Evolutionary conservation across 495 filamentous ascomycete genomes (phyloP), one percentile per base, ranked within the genome.

Genomic region (Annulohypoxylon bovei): DNA sequence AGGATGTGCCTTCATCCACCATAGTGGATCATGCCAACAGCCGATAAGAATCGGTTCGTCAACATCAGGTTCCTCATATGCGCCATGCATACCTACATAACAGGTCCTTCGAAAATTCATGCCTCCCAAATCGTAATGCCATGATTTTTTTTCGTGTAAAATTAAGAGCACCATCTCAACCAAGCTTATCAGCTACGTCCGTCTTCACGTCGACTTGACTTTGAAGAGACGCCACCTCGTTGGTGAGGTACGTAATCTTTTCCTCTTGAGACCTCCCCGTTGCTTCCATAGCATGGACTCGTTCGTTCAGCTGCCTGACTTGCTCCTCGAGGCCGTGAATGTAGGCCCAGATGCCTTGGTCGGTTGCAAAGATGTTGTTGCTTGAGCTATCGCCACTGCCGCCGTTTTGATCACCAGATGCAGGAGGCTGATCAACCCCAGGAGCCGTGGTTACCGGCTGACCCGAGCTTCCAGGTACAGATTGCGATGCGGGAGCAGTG

Each of bases 301-400:
- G 79, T 28, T 81, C 81, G 30, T 70, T 30, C 49, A 82, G 66
- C 53, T 79, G 74, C 55, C 83, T 81, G 11, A 86, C 73, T 68
- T 79, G 78, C 2, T 82, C 82, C 39, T 87, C 84, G 11, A 87
- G 76, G n/a, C 75, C 78, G 37, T 85, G 83, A 47, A 86, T 79
- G 68, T 86, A 86, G 4, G 79, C 65, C 82, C 80, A 85, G 8
- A 87, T 64, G 16, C 77, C 77, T 47, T 79, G 77, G 28, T 86
- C 84, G 6, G 76, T 73, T 18, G 79, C 75, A 54, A 83, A 83
- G 14, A 84, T 72, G 54, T 81, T 84, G 64, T 79, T 82, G 57
- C 69, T 81, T 22, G 73, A 75, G 50, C 78, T 81, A 46, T 79
- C 77, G 30, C 77, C 79, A 44, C 75, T 77, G 23, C 73, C 73